Percentiles rank a stretch among this genome's conserved stretches.
Conservation (phyloP, 1,284 basidiomycete genomes). For the Ceratobasidium sp. region DNA sequence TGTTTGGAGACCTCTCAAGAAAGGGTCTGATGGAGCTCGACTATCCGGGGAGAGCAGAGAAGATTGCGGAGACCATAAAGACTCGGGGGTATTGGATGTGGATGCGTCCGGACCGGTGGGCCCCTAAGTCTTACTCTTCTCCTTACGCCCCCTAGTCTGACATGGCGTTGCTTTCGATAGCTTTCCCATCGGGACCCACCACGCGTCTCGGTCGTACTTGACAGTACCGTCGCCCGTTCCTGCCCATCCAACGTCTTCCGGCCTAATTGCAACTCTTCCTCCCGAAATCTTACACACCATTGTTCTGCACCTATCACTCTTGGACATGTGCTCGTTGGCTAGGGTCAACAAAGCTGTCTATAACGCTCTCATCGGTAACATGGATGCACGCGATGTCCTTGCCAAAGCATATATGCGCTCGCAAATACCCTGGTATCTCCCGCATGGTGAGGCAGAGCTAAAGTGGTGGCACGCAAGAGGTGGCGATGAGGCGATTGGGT, state of each 20-base stretch:
- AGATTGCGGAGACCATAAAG: constrained; percentile 23
- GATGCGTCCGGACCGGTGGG: constrained; percentile 42
- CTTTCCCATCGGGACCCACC: neutral
- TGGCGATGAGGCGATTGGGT: constrained; percentile 28
- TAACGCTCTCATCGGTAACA: neutral
- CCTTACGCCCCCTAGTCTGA: neutral
- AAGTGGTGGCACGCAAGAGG: constrained; percentile 25
- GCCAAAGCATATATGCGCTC: constrained; percentile 33
- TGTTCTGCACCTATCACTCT: constrained; percentile 6
- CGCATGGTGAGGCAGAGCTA: constrained; percentile 16
- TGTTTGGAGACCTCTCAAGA: neutral
- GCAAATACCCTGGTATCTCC: constrained; percentile 21
- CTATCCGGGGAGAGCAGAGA: constrained; percentile 2
- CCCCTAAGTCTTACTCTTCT: neutral
- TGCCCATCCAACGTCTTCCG: neutral
- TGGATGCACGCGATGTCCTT: neutral
- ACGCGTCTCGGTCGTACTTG: neutral
- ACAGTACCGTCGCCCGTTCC: too few relatives aligned
- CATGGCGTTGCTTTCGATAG: neutral
- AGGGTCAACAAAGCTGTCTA: neutral
- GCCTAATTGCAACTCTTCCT: neutral
- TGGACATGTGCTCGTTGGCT: constrained; percentile 13
- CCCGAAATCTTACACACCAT: constrained; percentile 18
- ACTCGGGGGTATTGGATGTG: constrained; percentile 31
- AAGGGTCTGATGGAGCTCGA: neutral